phyloP scores from a whole-genome alignment of 2,329 filamentous ascomycete species.

The Phaeosphaeriaceae sp. region DNA sequence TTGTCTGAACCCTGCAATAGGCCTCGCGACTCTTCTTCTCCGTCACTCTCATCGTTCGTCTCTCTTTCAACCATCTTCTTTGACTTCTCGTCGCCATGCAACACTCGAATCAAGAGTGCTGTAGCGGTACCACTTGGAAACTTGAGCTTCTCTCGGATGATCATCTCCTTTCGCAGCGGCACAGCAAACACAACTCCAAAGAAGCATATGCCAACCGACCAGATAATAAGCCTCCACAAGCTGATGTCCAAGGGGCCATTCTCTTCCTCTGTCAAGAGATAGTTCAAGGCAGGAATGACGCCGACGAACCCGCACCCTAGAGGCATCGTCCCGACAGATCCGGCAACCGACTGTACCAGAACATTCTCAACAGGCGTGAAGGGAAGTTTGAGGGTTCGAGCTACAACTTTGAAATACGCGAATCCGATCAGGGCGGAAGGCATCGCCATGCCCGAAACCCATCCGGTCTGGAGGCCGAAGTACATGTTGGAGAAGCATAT shows the following conservation, averaged over 20 bases:
- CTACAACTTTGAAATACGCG: constrained; percentile 84
- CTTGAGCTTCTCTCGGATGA: constrained; percentile 88
- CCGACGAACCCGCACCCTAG: constrained; percentile 95
- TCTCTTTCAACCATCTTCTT: constrained; percentile 12
- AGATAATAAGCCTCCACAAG: constrained; percentile 80
- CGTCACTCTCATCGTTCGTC: constrained; percentile 9
- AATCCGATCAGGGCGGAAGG: constrained; percentile 93
- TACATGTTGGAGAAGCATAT: constrained; percentile 99
- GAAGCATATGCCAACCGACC: constrained; percentile 92
- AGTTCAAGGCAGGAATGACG: constrained; percentile 91
- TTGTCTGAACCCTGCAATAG: constrained; percentile 37
- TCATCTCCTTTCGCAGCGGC: constrained; percentile 86
- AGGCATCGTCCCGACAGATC: constrained; percentile 95
- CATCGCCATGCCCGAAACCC: constrained; percentile 93
- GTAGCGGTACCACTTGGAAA: constrained; percentile 97
- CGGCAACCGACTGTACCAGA: constrained; percentile 92
- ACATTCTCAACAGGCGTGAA: constrained; percentile 98
- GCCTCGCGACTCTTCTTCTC: constrained; percentile 44
- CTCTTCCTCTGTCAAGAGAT: constrained; percentile 78
- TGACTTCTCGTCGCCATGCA: constrained; percentile 69
- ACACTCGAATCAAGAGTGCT: constrained; percentile 86
- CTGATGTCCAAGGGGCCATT: constrained; percentile 76
- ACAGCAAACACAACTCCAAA: constrained; percentile 98
- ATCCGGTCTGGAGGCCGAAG: constrained; percentile 92
- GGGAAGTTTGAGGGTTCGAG: constrained; percentile 74